Evolutionary conservation across 768 basidiomycete genomes (phyloP), one percentile per base, ranked within the genome.

Genomic region (Tulasnella sp.): DNA sequence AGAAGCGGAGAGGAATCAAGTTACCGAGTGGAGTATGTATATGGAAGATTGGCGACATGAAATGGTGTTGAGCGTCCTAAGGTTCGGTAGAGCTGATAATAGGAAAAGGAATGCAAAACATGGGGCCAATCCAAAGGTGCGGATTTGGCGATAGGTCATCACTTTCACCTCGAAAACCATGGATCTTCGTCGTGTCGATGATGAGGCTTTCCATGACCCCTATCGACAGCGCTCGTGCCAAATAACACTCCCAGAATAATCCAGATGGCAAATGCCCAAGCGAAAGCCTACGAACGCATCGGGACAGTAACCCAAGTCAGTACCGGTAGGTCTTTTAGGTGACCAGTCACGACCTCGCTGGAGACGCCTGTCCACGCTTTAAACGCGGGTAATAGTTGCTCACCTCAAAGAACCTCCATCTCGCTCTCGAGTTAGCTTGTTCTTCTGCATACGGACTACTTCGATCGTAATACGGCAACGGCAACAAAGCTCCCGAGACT

Each of bases 401-500:
- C 68, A 76, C 75, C 49, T 80, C 80, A n/a, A 85, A 76, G 76
- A 88, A 87, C 42, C 87, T 83, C 84, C 84, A 79, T 67, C 82
- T 82, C 40, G 87, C 86, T 36, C 87, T 81, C 67, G 77, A 76
- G 11, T 78, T 79, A 37, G 86, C 86, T 72, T 81, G 82, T 69
- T 81, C 81, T 2, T 85, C 71, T 58, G 86, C 83, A 76, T 85
- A 80, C 29, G 82, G 80, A 34, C 85, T 85, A 45, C 80, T 82
- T 11, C 84, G 86, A 79, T 87, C 87, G 79, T 87, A 85, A 77
- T 83, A 84, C 8, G 85, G 84, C 80, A 87, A 49, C 11, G 73
- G 73, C 49, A 74, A 39, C 12, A 70, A 70, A 1, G 68, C 68
- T 29, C 37, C 37, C 14, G 68, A 42, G 11, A 37, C 37, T 70